Evolutionary conservation across 306 rosid species (phyloP), one percentile per base, ranked within the genome.

Genomic region (Gleditsia sinensis): DNA sequence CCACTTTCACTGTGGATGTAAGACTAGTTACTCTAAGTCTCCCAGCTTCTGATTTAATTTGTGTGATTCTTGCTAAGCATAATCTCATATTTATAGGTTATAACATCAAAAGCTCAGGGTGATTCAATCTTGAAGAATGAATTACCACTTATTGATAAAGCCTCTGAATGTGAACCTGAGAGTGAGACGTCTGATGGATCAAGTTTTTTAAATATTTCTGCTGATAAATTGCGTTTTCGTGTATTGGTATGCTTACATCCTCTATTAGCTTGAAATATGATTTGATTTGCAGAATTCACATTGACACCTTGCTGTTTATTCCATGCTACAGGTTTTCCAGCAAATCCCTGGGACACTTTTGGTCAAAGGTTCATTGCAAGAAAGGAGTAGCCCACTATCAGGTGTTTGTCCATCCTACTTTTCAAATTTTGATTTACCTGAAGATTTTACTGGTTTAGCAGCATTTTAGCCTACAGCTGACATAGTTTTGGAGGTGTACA

Each of bases 281-380:
- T 58, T 48, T 64, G 65, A 63, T 78, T 54, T 14, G 76, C 25
- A 50, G 58, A 77, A 43, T 21, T 71, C 43, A 54, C 21, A 25
- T 64, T 67, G 66, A 79, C 45, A 61, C 53, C 55, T 39, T 24
- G 11, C 8, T 62, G 2, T 46, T 16, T 48, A 9, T 42, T 70
- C 63, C 62, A 49, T 72, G 54, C 34, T 46, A n/a, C 83, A 93
- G 96, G 91, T 93, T 75, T 89, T 91, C 86, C 98, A 91, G 85
- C 97, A 93, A 82, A 86, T 80, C 36, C 96, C 92, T 0, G 96
- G 98, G 70, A 84, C 92, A 60, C 86, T 91, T 71, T 85, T 94
- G 71, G 96, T 91, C 82, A 94, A 88, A 80, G 94, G 92, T 71
- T 89, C 97, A 67, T 81, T 89, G 77, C 87, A 88, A 83, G 92